A percentile compares a stretch with the other conserved stretches of the same genome.
Evolutionary conservation across 1,139 yeast species (phyloP).

Genomic region (Nakaseomyces kungkrabaensis): DNA sequence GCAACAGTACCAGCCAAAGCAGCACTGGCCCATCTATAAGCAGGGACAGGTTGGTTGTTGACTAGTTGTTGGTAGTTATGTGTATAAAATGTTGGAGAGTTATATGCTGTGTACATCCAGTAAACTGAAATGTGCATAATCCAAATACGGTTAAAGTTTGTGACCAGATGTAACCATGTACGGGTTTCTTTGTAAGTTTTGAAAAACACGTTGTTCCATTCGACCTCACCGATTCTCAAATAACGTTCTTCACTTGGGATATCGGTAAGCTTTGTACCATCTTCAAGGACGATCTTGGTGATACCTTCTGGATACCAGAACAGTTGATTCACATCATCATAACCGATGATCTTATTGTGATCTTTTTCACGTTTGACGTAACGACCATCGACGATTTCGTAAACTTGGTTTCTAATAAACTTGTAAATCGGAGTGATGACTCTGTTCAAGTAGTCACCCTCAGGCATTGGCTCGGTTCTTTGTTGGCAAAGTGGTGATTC

Average conservation of each 20-base stretch:
- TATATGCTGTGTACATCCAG: conserved; percentile 93
- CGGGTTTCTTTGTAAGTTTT: conserved; percentile 94
- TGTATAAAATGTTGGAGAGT: conserved; percentile 86
- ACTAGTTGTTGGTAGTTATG: conserved; percentile 72
- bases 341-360: conserved; percentile 88
- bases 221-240: conserved; percentile 81
- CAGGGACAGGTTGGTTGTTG: conserved; percentile 76
- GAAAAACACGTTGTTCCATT: conserved; percentile 87
- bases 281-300: conserved; percentile 81
- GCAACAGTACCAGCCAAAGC: conserved; percentile 93
- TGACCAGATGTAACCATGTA: conserved; percentile 93
- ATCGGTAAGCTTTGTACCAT: conserved; percentile 85
- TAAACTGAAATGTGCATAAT: conserved; percentile 77
- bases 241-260: conserved; percentile 84
- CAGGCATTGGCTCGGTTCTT: conserved; percentile 80
- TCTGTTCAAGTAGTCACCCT: conserved; percentile 90
- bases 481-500: conserved; percentile 86
- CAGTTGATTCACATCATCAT: conserved; percentile 95
- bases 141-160: conserved; percentile 98
- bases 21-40: conserved; percentile 85
- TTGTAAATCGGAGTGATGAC: conserved; percentile 86
- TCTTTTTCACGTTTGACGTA: conserved; percentile 95
- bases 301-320: conserved; percentile 99
- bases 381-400: conserved; percentile 89
- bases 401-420: conserved; percentile 87